Evolutionary conservation across 495 filamentous ascomycete genomes (phyloP).

Genomic region (Mycothermus thermophilus): DNA sequence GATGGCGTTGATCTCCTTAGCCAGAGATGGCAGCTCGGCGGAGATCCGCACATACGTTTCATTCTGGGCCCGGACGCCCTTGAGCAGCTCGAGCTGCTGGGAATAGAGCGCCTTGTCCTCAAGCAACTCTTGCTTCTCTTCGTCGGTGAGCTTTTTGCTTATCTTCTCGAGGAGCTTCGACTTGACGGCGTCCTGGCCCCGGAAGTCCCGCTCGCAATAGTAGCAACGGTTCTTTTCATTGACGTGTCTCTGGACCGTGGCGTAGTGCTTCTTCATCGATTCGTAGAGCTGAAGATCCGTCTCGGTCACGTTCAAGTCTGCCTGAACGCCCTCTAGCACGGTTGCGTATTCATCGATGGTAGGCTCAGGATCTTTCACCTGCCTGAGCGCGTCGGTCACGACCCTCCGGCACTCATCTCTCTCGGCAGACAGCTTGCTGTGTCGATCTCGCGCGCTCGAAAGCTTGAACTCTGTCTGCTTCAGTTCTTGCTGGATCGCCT

Average conservation of each 20-base stretch:
- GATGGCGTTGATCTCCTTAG: slow-evolving; percentile 43
- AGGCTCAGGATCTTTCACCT: slow-evolving; percentile 16
- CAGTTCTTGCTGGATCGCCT: slow-evolving; percentile 54
- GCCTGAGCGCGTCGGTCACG: slow-evolving; percentile 30
- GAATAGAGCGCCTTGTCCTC: slow-evolving; percentile 39
- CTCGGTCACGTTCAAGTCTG: slow-evolving; percentile 44
- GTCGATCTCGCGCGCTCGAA: slow-evolving; percentile 43
- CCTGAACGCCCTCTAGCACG: slow-evolving; percentile 37
- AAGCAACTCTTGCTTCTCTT: slow-evolving; percentile 37
- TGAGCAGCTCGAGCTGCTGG: slow-evolving; percentile 41
- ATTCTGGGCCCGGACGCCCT: slow-evolving; percentile 48
- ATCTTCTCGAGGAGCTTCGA: slow-evolving; percentile 48
- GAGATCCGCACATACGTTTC: slow-evolving; percentile 59
- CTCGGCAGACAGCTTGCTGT: slow-evolving; percentile 51
- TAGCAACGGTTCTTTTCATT: slow-evolving; percentile 52
- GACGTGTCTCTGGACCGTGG: slow-evolving; percentile 42
- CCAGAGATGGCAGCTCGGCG: slow-evolving; percentile 54
- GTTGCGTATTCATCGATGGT: slow-evolving; percentile 28
- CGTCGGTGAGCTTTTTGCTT: slow-evolving; percentile 42
- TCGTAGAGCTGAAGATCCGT: slow-evolving; percentile 49
- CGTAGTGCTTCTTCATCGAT: slow-evolving; percentile 50
- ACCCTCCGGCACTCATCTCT: slow-evolving; percentile 40
- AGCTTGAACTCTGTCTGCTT: slow-evolving; percentile 68
- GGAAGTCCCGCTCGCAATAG: slow-evolving; percentile 54
- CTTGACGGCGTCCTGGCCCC: slow-evolving; percentile 38